Percentiles rank a stretch among this genome's conserved stretches.
These are phyloP conservation scores for Hypoxylon sp. DNA, from an alignment of 2,329 filamentous ascomycete species.

Conservation along the genomic window DNA sequence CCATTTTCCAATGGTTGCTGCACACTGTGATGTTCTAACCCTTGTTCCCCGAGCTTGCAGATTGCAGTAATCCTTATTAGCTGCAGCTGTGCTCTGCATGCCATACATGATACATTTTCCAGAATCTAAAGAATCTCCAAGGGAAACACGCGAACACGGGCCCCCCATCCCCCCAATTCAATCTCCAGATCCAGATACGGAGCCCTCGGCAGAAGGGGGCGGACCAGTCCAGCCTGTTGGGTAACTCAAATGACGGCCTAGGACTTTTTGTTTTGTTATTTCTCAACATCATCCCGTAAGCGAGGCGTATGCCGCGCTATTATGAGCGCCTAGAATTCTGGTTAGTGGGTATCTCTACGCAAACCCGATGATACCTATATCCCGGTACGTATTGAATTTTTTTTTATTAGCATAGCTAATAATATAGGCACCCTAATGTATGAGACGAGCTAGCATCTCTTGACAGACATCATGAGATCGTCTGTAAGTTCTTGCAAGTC, in stretches of 20 bases:
- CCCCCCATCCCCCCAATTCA: constrained; percentile 42
- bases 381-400: constrained; percentile 3
- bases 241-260: constrained; percentile 40
- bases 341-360: constrained; percentile 29
- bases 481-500: background rate
- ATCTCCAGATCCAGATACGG: constrained; percentile 53
- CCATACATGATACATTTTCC: constrained; percentile 49
- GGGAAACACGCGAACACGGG: constrained; percentile 40
- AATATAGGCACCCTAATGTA: constrained; percentile 14
- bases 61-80: constrained; percentile 53
- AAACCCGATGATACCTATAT: constrained; percentile 23
- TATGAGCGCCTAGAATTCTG: constrained; percentile 27
- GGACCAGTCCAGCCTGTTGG: constrained; percentile 49
- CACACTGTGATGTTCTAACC: constrained; percentile 38
- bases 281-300: constrained; percentile 23
- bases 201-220: constrained; percentile 49
- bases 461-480: constrained; percentile 20
- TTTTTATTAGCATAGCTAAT: constrained; percentile 28
- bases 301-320: constrained; percentile 32
- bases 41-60: constrained; percentile 51
- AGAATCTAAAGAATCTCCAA: constrained; percentile 34
- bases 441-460: constrained; percentile 38
- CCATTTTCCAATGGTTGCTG: constrained; percentile 30
- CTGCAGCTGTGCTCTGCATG: constrained; percentile 56
- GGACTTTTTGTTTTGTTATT: constrained; percentile 32